Evolutionary conservation across 1,139 yeast genomes (phyloP), one percentile per base, ranked within the genome.

Genomic region (Candida neerlandica): DNA sequence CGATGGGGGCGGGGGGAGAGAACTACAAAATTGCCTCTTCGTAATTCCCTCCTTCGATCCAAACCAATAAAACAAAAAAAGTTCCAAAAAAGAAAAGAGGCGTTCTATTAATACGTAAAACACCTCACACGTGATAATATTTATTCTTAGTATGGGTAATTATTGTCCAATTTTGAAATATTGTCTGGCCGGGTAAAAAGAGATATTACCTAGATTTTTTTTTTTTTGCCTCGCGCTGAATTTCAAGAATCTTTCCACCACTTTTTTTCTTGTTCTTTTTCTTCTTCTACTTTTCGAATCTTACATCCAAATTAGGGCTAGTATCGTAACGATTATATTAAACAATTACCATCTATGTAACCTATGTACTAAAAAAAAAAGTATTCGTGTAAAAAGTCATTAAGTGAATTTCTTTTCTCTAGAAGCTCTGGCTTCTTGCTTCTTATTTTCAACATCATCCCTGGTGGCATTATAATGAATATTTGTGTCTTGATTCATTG

Each of bases 401-500:
- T 45, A 73, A 10, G 64, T 56, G 58, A 68, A 72, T 58, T 65
- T 73, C 61, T 64, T 58, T 59, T 79, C 83, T 59, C 81, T 77
- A 53, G 75, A 65, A 29, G 71, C 66, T 62, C 79, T 80, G 42
- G 85, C 77, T 27, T 75, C 75, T 33, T 69, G 65, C 73, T 82
- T 85, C 69, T 77, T 72, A 6, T 62, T 62, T 10, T 60, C 63
- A 50, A 87, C 75, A 30, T 87, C 94, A 1, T 71, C 82, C 46
- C 71, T 67, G 9, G 77, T 64, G 15, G 96, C 91, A 60, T 89
- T 85, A 70, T 75, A 86, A 43, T 70, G 64, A 37, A 85, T 75
- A 55, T 79, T 84, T 35, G 88, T 85, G 51, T 76, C 84, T 67
- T 86, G 92, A 71, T 89, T 89, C 84, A 89, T 85, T 43, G 96